Percentiles rank a stretch among this genome's conserved stretches.
phyloP scores from a whole-genome alignment of 163 green algal genomes.

The Chlorella variabilis region DNA sequence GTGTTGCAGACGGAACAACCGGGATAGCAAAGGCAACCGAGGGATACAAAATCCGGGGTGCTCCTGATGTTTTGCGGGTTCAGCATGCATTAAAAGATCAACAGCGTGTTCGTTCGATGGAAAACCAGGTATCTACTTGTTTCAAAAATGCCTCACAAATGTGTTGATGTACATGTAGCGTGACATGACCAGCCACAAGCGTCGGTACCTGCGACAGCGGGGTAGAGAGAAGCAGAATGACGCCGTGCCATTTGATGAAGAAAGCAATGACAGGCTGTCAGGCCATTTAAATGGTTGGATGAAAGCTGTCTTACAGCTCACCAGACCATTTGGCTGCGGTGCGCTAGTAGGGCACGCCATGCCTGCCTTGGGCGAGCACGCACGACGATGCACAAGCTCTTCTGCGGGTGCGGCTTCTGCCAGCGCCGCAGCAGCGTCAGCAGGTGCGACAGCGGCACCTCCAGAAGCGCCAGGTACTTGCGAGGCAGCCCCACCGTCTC shows the following conservation, averaged over 20 bases:
- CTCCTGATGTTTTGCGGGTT: no score
- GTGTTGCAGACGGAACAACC: no score
- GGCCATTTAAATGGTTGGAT: no score
- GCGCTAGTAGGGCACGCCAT: slow-evolving; percentile 61
- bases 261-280: no score
- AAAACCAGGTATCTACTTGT: not conserved
- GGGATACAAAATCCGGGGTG: no score
- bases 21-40: no score
- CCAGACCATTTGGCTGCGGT: slow-evolving; percentile 78
- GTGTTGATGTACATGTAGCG: slow-evolving; percentile 78
- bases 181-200: slow-evolving; percentile 71
- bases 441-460: slow-evolving; percentile 17
- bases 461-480: slow-evolving; percentile 55
- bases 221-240: not conserved
- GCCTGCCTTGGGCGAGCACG: not conserved
- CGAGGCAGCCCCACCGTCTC: slow-evolving; percentile 44
- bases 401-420: not conserved
- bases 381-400: slow-evolving; percentile 8
- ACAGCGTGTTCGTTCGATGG: no score
- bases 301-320: no score
- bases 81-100: no score
- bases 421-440: not conserved
- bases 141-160: slow-evolving; percentile 32
- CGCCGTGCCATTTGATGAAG: no score
- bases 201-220: slow-evolving; percentile 71